These are phyloP conservation scores for Auricularia heimuer DNA, from an alignment of 768 basidiomycete species.

Conservation along the genomic window DNA sequence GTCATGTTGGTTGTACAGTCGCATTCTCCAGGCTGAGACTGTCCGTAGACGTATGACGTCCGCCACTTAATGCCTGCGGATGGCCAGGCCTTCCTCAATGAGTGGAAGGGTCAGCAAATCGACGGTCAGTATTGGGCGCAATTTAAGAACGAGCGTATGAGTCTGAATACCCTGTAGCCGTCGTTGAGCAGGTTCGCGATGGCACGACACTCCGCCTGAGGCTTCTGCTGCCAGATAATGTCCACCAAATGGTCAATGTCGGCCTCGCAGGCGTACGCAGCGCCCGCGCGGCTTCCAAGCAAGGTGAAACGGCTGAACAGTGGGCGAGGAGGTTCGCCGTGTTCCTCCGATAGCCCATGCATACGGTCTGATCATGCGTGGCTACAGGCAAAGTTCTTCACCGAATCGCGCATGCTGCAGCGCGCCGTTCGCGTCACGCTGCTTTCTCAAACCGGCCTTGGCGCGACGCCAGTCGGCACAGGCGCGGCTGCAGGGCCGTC, in stretches of 20 bases:
- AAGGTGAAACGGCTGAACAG: constrained; percentile 68
- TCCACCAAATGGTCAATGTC: constrained; percentile 86
- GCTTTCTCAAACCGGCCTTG: constrained; percentile 67
- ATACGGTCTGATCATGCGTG: constrained; percentile 10
- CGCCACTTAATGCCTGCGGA: constrained; percentile 84
- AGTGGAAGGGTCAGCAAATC: constrained; percentile 86
- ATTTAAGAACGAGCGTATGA: constrained; percentile 6
- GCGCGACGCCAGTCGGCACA: constrained; percentile 72
- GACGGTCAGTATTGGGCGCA: constrained; percentile 47
- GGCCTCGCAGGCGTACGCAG: constrained; percentile 75
- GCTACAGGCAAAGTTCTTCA: constrained; percentile 82
- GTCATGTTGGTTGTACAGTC: constrained; percentile 6
- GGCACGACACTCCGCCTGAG: constrained; percentile 85
- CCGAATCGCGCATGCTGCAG: constrained; percentile 79
- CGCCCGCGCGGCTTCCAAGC: constrained; percentile 57
- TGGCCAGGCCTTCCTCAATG: constrained; percentile 76
- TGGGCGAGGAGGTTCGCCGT: constrained; percentile 75
- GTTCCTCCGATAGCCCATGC: neutral
- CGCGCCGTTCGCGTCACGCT: constrained; percentile 67
- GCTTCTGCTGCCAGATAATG: constrained; percentile 75
- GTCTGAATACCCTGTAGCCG: constrained; percentile 36
- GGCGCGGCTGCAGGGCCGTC: constrained; percentile 45
- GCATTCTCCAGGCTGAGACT: constrained; percentile 5
- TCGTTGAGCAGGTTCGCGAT: constrained; percentile 91
- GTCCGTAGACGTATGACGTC: constrained; percentile 53